Percentiles rank a stretch among this genome's conserved stretches.
Evolutionary conservation across 2,329 filamentous ascomycete species (phyloP).

Genomic region (Botrytis medusae): DNA sequence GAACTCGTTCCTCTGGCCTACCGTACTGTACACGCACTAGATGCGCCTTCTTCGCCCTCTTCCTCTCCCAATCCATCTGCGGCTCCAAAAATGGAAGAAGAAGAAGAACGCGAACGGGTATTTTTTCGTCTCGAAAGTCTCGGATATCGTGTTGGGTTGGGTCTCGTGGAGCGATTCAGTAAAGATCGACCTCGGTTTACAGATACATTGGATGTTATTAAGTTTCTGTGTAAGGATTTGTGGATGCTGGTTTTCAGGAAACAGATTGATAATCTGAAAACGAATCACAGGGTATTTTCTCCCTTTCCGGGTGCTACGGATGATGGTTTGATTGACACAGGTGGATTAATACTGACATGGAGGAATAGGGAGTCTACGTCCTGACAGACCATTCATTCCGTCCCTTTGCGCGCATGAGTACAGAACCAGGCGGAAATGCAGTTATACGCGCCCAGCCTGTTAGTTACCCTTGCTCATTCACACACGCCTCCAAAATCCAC

Average conservation of each 20-base stretch:
- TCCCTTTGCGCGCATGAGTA: conserved; percentile 85
- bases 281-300: conserved; percentile 76
- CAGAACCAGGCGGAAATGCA: conserved; percentile 71
- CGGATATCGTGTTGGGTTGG: conserved; percentile 90
- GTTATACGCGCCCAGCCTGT: conserved; percentile 77
- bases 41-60: conserved; percentile 45
- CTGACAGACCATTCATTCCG: conserved; percentile 91
- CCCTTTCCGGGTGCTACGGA: not conserved
- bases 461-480: conserved; percentile 41
- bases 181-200: conserved; percentile 82
- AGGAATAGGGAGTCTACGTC: conserved; percentile 80
- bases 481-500: not conserved
- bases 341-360: conserved; percentile 21
- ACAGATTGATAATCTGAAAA: conserved; percentile 98
- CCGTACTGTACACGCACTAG: conserved; percentile 69
- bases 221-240: conserved; percentile 97
- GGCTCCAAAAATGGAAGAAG: conserved; percentile 59
- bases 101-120: conserved; percentile 80
- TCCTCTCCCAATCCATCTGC: conserved; percentile 1
- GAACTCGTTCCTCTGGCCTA: conserved; percentile 95
- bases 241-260: conserved; percentile 95
- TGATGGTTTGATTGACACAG: not conserved
- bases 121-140: conserved; percentile 80
- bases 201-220: conserved; percentile 92
- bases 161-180: conserved; percentile 85